Evolutionary conservation across 2,329 filamentous ascomycete species (phyloP), one percentile per base, ranked within the genome.

Genomic region (Hypomyces perniciosus): DNA sequence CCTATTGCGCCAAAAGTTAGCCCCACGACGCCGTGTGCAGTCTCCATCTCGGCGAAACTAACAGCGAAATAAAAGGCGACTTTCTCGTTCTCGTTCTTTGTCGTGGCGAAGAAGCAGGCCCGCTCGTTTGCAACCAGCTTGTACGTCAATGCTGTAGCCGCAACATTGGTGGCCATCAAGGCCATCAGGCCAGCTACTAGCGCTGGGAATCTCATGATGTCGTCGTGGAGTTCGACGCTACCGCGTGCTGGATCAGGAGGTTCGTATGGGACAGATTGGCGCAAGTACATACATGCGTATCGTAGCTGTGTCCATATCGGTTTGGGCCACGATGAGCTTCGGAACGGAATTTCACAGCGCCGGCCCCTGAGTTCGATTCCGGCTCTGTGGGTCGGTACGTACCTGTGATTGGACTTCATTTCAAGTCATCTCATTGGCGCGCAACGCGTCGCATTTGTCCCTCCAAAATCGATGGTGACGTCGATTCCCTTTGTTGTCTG

Each of bases 11-110:
- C 30, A 4, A 5, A 7, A 8, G 26, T 42, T 42, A 42, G 40
- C 6, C 10, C 8, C 4, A 28, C 41, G 13, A 51, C 28, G 6
- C 27, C 28, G 12, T 10, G 4, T 31, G 12, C 44, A 8, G 10
- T 20, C 44, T 29, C 44, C 44, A 50, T 48, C 8, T 30, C 10
- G 26, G 30, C 12, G 46, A 35, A 39, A 73, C 86, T 59, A 75
- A 99, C 93, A 54, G 93, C 95, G 73, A 99, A 99, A 76, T 99
- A 99, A 68, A 99, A 99, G 45, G 93, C 91, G 60, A 99, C 78
- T 81, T 99, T 99, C 63, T 88, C 83, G 61, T 85, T 85, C 67
- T 81, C 79, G 67, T 87, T 81, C 57, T 90, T 83, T 50, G 92
- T 85, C 59, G 83, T 76, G 51, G 88, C 81, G 69, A 88, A 96